phyloP scores from a whole-genome alignment of 345 rosid genomes.

The Physaria fendleri region DNA sequence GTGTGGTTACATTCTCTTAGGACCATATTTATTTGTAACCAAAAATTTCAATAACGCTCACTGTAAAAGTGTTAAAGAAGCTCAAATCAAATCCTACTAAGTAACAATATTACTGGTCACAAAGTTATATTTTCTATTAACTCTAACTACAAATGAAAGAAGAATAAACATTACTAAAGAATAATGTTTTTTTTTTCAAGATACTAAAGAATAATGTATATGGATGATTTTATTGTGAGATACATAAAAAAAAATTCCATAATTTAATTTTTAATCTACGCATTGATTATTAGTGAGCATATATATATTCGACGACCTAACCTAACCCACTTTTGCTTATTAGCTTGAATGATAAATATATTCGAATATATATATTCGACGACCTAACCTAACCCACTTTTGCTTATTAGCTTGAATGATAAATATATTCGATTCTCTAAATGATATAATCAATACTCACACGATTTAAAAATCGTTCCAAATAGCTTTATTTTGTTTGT shows the following conservation, averaged over 20 bases:
- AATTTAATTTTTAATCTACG: neutral
- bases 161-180: neutral
- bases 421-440: constrained; percentile 19
- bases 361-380: constrained; percentile 23
- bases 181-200: too few species aligned
- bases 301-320: constrained; percentile 17
- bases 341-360: constrained; percentile 12
- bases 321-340: constrained; percentile 24
- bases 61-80: neutral
- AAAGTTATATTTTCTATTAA: neutral
- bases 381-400: constrained; percentile 28
- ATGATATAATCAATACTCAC: neutral
- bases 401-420: constrained; percentile 9
- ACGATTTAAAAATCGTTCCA: neutral
- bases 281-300: neutral
- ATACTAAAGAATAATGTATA: neutral
- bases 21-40: neutral
- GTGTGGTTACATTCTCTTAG: neutral
- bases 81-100: neutral
- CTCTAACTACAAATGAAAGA: neutral
- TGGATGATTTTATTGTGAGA: neutral
- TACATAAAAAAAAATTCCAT: neutral
- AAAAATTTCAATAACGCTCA: neutral
- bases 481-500: neutral
- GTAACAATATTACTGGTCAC: neutral